A percentile compares a stretch with the other conserved stretches of the same genome.
phyloP scores from a whole-genome alignment of 305 asterid species.

The Striga hermonthica region DNA sequence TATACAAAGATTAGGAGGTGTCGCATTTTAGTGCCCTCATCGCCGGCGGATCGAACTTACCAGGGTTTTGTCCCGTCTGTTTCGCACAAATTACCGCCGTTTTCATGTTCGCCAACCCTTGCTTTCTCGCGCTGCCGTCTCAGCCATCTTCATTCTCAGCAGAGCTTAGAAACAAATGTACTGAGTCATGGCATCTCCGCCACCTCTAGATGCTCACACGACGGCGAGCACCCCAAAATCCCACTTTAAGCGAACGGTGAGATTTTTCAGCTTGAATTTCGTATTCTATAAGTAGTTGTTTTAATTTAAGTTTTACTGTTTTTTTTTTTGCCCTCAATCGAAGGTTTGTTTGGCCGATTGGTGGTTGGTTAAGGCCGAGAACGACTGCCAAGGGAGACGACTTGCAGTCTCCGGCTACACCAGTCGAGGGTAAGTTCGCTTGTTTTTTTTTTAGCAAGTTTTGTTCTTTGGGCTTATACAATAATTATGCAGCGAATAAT shows the following conservation, averaged over 20 bases:
- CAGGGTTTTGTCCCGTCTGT: neutral
- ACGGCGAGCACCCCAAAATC: conserved; percentile 28
- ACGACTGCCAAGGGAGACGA: conserved; percentile 38
- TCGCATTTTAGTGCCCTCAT: too few relatives aligned
- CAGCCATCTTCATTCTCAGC: neutral
- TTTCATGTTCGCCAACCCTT: neutral
- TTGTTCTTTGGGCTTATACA: neutral
- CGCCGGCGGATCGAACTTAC: too few relatives aligned
- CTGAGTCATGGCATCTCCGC: conserved; percentile 28
- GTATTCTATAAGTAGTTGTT: conserved; percentile 8
- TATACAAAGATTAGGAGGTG: too few relatives aligned
- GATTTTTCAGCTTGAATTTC: conserved; percentile 7
- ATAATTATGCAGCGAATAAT: neutral
- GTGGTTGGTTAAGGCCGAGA: conserved; percentile 60
- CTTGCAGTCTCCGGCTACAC: conserved; percentile 60
- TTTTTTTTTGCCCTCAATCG: neutral
- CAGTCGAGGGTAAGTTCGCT: conserved; percentile 42
- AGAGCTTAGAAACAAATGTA: conserved; percentile 11
- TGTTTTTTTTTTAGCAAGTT: neutral
- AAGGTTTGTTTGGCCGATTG: conserved; percentile 64
- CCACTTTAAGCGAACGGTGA: conserved; percentile 42
- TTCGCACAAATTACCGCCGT: neutral
- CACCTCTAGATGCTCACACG: conserved; percentile 16
- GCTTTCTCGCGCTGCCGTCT: conserved; percentile 6
- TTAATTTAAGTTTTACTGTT: neutral